These are phyloP conservation scores for Candida buenavistaensis DNA, from an alignment of 1,139 yeast species.

Conservation along the genomic window DNA sequence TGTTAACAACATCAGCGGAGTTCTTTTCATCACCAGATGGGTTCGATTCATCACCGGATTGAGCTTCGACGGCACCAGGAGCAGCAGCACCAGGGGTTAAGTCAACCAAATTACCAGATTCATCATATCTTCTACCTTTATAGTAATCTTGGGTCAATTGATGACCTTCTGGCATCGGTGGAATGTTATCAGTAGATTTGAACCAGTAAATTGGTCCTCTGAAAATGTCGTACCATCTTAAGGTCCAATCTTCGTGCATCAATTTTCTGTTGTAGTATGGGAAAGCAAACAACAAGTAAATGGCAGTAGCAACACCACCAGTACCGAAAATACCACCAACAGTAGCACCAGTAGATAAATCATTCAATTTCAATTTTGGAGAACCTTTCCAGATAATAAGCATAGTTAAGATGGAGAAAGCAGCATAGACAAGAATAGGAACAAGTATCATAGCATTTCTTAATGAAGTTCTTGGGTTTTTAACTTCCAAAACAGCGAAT, in stretches of 20 bases:
- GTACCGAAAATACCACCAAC: conserved; percentile 62
- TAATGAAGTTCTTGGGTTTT: conserved; percentile 40
- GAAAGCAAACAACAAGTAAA: conserved; percentile 56
- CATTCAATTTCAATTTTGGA: conserved; percentile 57
- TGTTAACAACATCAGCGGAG: conserved; percentile 5
- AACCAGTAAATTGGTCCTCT: conserved; percentile 61
- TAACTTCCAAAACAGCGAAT: conserved; percentile 60
- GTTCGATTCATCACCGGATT: conserved; percentile 10
- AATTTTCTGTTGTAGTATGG: conserved; percentile 68
- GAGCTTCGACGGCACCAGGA: conserved; percentile 4
- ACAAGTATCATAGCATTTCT: conserved; percentile 57
- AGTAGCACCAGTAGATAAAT: conserved; percentile 51
- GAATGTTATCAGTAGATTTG: conserved; percentile 56
- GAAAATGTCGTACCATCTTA: conserved; percentile 56
- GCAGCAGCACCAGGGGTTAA: conserved; percentile 2
- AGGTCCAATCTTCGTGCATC: conserved; percentile 66
- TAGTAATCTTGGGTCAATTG: conserved; percentile 62
- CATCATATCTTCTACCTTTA: conserved; percentile 54
- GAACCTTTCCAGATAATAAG: conserved; percentile 72
- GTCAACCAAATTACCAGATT: conserved; percentile 18
- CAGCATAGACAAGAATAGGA: conserved; percentile 60
- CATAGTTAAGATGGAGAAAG: conserved; percentile 64
- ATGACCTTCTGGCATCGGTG: conserved; percentile 66
- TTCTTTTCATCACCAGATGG: conserved; percentile 12
- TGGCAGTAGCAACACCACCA: conserved; percentile 53